A percentile compares a stretch with the other conserved stretches of the same genome.
phyloP scores from a whole-genome alignment of 1,139 yeast species.

The Taphrina flavorubra region DNA sequence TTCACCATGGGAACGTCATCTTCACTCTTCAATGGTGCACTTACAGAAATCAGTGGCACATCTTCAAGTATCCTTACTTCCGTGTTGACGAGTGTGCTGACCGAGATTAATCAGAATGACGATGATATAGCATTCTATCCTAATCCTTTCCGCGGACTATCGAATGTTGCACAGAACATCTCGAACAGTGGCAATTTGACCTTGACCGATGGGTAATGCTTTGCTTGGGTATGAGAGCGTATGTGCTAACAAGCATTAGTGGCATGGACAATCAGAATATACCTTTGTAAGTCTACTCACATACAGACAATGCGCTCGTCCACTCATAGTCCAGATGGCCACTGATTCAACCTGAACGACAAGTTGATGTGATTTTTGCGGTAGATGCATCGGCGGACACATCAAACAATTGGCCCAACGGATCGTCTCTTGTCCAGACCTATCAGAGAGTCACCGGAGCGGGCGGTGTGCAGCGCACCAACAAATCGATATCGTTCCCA shows the following conservation, averaged over 20 bases:
- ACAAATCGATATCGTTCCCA: slow-evolving; percentile 73
- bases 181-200: slow-evolving; percentile 35
- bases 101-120: slow-evolving; percentile 48
- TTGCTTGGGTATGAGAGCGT: slow-evolving; percentile 69
- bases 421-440: slow-evolving; percentile 66
- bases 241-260: slow-evolving; percentile 6
- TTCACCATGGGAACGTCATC: slow-evolving; percentile 77
- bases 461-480: slow-evolving; percentile 68
- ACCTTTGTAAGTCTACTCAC: slow-evolving; percentile 59
- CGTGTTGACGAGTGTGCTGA: slow-evolving; percentile 51
- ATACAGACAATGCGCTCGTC: slow-evolving; percentile 72
- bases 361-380: slow-evolving; percentile 79
- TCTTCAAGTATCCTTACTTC: slow-evolving; percentile 55
- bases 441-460: slow-evolving; percentile 62
- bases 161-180: slow-evolving; percentile 23
- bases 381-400: slow-evolving; percentile 88
- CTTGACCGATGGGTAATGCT: slow-evolving; percentile 32
- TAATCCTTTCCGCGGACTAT: slow-evolving; percentile 68
- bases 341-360: slow-evolving; percentile 69
- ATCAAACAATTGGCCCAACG: slow-evolving; percentile 70
- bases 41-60: slow-evolving; percentile 39
- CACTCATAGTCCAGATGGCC: slow-evolving; percentile 54
- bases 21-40: slow-evolving; percentile 55
- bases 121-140: slow-evolving; percentile 79
- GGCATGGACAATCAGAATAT: slow-evolving; percentile 83